phyloP scores from a whole-genome alignment of 495 filamentous ascomycete species.

The Aspergillus homomorphus region DNA sequence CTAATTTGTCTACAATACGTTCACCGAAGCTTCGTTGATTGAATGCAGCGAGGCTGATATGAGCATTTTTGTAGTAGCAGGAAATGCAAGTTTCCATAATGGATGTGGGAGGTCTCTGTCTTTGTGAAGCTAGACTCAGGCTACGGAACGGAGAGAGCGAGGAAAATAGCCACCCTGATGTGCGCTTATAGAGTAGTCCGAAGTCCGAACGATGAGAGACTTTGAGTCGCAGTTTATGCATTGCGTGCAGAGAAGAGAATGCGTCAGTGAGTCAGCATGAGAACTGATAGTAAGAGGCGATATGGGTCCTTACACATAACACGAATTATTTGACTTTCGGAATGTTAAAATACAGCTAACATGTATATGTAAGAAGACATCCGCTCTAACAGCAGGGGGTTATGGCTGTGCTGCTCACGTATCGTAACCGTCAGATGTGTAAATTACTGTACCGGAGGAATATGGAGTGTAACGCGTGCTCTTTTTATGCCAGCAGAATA shows the following conservation, averaged over 20 bases:
- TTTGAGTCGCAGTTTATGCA: background rate
- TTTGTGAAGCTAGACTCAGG: background rate
- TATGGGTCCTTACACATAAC: background rate
- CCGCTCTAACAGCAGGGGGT: background rate
- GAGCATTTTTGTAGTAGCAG: background rate
- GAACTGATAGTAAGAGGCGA: background rate
- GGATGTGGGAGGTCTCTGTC: background rate
- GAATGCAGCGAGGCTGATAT: background rate
- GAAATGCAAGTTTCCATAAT: background rate
- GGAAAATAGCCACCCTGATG: background rate
- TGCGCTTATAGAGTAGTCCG: conserved; percentile 2
- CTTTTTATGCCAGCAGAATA: background rate
- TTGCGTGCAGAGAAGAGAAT: background rate
- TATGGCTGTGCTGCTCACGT: background rate
- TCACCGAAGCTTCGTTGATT: background rate
- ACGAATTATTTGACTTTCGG: background rate
- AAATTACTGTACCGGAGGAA: background rate
- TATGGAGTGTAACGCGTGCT: background rate
- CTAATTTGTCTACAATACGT: background rate
- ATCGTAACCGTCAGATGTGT: background rate
- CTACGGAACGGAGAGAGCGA: background rate
- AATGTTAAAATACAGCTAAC: background rate
- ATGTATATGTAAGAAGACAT: background rate
- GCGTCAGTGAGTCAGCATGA: background rate
- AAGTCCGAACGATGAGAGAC: background rate